These are phyloP conservation scores for Fusarium paranaense DNA, from an alignment of 2,329 filamentous ascomycete species.

Conservation along the genomic window DNA sequence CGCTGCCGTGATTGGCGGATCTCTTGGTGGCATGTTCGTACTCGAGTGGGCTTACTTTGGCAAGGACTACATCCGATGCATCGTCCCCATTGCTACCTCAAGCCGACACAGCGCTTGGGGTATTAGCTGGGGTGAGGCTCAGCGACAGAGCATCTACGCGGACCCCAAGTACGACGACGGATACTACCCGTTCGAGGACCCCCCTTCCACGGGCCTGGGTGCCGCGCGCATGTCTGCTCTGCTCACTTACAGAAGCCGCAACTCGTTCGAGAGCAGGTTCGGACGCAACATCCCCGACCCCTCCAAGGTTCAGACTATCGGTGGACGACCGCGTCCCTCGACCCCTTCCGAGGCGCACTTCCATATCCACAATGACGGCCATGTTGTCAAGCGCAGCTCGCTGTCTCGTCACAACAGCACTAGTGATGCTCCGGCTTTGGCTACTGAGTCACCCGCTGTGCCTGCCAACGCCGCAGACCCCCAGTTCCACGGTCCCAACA, in stretches of 20 bases:
- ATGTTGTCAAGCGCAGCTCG: constrained; percentile 69
- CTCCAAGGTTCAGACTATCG: constrained; percentile 84
- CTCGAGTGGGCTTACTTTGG: constrained; percentile 93
- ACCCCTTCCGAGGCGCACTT: constrained; percentile 80
- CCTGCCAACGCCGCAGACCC: constrained; percentile 60
- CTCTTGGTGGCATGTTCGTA: constrained; percentile 91
- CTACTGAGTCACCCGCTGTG: constrained; percentile 36
- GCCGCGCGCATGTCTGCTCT: constrained; percentile 97
- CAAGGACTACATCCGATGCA: constrained; percentile 81
- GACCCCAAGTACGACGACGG: constrained; percentile 99
- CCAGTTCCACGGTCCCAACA: constrained; percentile 76
- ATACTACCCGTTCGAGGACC: constrained; percentile 90
- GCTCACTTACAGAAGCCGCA: constrained; percentile 93
- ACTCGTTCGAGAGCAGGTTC: constrained; percentile 96
- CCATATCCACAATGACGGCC: constrained; percentile 85
- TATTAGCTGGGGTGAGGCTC: constrained; percentile 90
- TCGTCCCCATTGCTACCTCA: constrained; percentile 88
- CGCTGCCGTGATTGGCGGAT: constrained; percentile 83
- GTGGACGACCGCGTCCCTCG: constrained; percentile 69
- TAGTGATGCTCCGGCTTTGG: constrained; percentile 44
- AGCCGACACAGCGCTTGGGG: constrained; percentile 89
- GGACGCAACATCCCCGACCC: constrained; percentile 92
- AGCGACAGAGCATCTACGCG: constrained; percentile 94
- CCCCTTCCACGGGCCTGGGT: constrained; percentile 86
- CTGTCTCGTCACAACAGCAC: constrained; percentile 62